These are phyloP conservation scores for Leucogyrophana mollusca DNA, from an alignment of 768 basidiomycete genomes.

Conservation along the genomic window DNA sequence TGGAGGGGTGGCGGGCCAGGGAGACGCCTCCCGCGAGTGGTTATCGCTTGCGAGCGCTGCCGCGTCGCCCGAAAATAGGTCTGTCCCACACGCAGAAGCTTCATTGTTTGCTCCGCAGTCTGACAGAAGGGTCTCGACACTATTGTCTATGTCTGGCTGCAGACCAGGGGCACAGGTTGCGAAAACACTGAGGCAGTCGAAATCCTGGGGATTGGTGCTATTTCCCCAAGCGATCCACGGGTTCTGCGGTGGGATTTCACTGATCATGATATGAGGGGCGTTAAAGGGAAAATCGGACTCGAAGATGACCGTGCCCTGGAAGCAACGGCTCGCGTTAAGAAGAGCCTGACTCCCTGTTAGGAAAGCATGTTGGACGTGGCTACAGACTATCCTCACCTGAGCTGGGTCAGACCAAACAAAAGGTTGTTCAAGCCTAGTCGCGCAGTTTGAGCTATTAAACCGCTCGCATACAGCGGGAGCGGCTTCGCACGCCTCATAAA, in stretches of 20 bases:
- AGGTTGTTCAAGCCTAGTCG: constrained; percentile 34
- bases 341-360: constrained; percentile 28
- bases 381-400: constrained; percentile 35
- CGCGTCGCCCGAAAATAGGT: too few species aligned
- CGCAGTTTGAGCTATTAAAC: constrained; percentile 34
- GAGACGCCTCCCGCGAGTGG: constrained; percentile 4
- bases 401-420: constrained; percentile 54
- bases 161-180: background rate
- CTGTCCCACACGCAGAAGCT: too few species aligned
- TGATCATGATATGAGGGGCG: constrained; percentile 47
- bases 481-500: constrained; percentile 35
- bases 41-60: background rate
- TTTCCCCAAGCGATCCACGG: constrained; percentile 39
- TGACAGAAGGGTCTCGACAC: too few species aligned
- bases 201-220: constrained; percentile 9
- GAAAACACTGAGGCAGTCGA: background rate
- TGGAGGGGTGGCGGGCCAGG: background rate
- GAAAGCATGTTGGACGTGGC: background rate
- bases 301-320: constrained; percentile 36
- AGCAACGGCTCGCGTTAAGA: constrained; percentile 20
- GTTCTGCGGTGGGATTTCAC: constrained; percentile 35
- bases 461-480: constrained; percentile 38
- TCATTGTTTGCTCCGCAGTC: too few species aligned
- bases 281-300: constrained; percentile 43
- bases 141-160: background rate